Evolutionary conservation across 2,329 filamentous ascomycete species (phyloP).

Genomic region (Epicoccum nigrum): DNA sequence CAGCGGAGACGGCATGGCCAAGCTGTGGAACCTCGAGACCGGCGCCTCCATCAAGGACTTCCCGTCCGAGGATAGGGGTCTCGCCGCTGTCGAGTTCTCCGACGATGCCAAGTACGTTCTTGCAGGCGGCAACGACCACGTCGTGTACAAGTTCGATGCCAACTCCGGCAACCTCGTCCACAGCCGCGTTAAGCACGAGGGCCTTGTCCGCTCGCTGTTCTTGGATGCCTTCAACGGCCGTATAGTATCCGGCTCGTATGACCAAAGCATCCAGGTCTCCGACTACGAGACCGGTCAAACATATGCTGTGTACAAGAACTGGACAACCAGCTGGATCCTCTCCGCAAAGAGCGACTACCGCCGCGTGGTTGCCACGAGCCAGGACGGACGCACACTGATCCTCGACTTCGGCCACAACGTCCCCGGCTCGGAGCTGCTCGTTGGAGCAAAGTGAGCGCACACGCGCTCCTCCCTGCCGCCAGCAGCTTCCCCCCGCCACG

Average conservation of each 20-base stretch:
- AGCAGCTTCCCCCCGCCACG: not conserved
- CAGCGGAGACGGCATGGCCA: slow-evolving; percentile 89
- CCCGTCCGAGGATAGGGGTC: slow-evolving; percentile 84
- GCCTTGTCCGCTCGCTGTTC: slow-evolving; percentile 87
- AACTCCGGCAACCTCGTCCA: slow-evolving; percentile 84
- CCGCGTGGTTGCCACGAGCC: slow-evolving; percentile 90
- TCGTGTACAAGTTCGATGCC: slow-evolving; percentile 95
- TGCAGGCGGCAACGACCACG: slow-evolving; percentile 92
- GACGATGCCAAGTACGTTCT: slow-evolving; percentile 94
- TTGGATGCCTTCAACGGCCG: slow-evolving; percentile 86
- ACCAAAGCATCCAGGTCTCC: slow-evolving; percentile 94
- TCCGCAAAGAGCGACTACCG: slow-evolving; percentile 96
- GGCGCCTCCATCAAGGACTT: slow-evolving; percentile 92
- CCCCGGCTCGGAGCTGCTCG: slow-evolving; percentile 59
- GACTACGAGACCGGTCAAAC: slow-evolving; percentile 81
- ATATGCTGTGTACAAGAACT: slow-evolving; percentile 85
- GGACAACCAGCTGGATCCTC: slow-evolving; percentile 96
- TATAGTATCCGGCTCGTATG: slow-evolving; percentile 90
- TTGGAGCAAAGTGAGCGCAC: slow-evolving; percentile 17
- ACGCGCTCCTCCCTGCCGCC: not conserved
- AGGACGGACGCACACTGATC: slow-evolving; percentile 89
- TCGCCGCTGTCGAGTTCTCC: slow-evolving; percentile 95
- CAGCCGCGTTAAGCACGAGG: slow-evolving; percentile 81
- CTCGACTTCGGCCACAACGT: slow-evolving; percentile 83
- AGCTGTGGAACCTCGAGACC: slow-evolving; percentile 92